Base-by-base conservation (phyloP, 768 basidiomycete species). In the Psilocybe cubensis region DNA sequence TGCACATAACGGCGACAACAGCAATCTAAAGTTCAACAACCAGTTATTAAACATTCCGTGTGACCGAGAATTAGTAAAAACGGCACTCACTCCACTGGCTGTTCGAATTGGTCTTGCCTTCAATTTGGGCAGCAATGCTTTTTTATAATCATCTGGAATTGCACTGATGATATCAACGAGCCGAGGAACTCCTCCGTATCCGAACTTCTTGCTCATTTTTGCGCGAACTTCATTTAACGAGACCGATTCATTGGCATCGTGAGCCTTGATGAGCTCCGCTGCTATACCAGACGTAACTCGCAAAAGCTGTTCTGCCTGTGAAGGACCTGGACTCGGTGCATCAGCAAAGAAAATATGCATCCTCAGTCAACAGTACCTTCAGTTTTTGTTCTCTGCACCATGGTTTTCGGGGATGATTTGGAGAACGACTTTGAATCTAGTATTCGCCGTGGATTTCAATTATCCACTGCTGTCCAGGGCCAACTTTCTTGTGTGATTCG, bases 1-100 rank as follows among this genome's bases (percentile, higher is more conserved):
- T 99, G 79, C 95, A 96, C 97, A 99, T 99, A n/a, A 99, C 96
- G 8, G 97, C 97, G 12, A 99, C 97, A 21, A 98, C 96, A 14
- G 96, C 97, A 57, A 98, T 96, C 94, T 96, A 57, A 43, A 55
- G 31, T 24, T 28, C n/a, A 48, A 12, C n/a, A 17, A 29, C 9
- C 23, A n/a, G 11, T 5, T 27, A n/a, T 17, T 11, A 28, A 31
- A 42, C 28, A 55, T 3, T 27, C 17, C n/a, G 24, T n/a, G 10
- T 20, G 17, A 4, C 11, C 21, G 24, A 24, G n/a, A 4, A 20
- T 31, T 40, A 18, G 17, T 18, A 23, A 27, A 27, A 40, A 35
- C 35, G 6, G 45, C 38, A 24, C 88, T 67, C 65, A 96, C 96
- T 57, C 97, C 96, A 73, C 94, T 96, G 7, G 97, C 97, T 3